phyloP scores from a whole-genome alignment of 2,329 filamentous ascomycete species.

The Botryotinia convoluta region DNA sequence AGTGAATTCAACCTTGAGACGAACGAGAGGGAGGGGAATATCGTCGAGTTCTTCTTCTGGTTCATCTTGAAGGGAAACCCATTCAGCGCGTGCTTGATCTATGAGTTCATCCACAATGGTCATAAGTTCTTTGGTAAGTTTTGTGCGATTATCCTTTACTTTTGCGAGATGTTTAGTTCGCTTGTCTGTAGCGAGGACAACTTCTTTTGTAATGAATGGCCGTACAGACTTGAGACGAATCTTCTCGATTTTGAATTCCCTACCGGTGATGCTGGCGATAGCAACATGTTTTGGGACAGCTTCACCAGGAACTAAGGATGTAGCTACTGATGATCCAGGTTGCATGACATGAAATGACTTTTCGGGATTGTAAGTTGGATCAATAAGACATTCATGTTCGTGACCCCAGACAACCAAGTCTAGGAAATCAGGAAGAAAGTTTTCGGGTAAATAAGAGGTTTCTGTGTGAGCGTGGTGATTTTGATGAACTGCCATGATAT shows the following conservation, averaged over 20 bases:
- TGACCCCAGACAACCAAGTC: slow-evolving; percentile 96
- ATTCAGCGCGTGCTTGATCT: slow-evolving; percentile 75
- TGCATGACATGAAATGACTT: slow-evolving; percentile 96
- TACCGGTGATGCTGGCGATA: slow-evolving; percentile 79
- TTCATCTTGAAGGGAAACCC: slow-evolving; percentile 73
- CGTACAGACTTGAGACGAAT: slow-evolving; percentile 84
- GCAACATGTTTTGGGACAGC: slow-evolving; percentile 88
- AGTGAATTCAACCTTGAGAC: slow-evolving; percentile 87
- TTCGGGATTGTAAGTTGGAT: slow-evolving; percentile 78
- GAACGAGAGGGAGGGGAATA: slow-evolving; percentile 76
- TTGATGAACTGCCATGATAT: slow-evolving; percentile 90
- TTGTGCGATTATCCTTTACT: slow-evolving; percentile 77
- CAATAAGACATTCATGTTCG: slow-evolving; percentile 92
- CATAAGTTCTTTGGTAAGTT: slow-evolving; percentile 75
- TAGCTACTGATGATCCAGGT: slow-evolving; percentile 92
- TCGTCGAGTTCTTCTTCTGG: slow-evolving; percentile 55
- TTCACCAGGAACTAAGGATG: slow-evolving; percentile 85
- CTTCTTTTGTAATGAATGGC: slow-evolving; percentile 84
- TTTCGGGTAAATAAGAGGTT: slow-evolving; percentile 92
- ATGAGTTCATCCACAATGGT: slow-evolving; percentile 83
- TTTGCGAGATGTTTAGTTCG: slow-evolving; percentile 75
- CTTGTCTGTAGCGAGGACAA: slow-evolving; percentile 72
- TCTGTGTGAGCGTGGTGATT: slow-evolving; percentile 92
- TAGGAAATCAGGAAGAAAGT: slow-evolving; percentile 85
- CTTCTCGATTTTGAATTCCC: slow-evolving; percentile 74